Base-by-base conservation (phyloP, 805 yeast species). In the Metschnikowia amazonensis region DNA sequence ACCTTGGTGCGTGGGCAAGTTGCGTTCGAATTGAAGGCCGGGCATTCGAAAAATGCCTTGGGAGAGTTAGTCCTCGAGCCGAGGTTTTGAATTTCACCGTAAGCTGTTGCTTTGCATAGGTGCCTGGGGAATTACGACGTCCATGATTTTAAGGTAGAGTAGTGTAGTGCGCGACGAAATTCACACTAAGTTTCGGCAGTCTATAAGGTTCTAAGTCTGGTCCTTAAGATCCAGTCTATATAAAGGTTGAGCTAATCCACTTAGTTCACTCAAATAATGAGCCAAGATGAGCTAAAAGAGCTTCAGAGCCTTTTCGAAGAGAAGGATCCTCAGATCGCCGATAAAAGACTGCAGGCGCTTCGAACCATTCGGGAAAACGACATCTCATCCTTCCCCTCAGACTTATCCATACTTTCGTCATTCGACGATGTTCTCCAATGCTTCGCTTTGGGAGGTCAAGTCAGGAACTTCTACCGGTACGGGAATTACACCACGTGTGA, bases 401-500 rank as follows among this genome's bases (percentile, higher is more conserved):
- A 63, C 21, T 53, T 71, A 38, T 61, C 71, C 11, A 55, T 70
- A 5, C 72, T 83, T 44, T 88, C 92, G 36, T 94, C 94, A 1
- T 83, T 90, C 64, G 96, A 90, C 63, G 95, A 89, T 59, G 70
- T 90, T 18, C 75, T 89, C 37, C 82, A 80, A 38, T 92, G 98
- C 62, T 89, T 86, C 66, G 86, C 97, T 0, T 60, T 90, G 2
- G 97, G 96, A 3, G 97, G 97, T 0, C 97, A 90, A 60, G 67
- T 87, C 17, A 78, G 95, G 49, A 78, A 85, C 64, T 85, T 86
- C 58, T 92, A 90, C 61, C 71, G 97, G 44, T 85, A 81, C 59
- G 97, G 97, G 2, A 80, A 82, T 35, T 75, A 88, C 56, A 81
- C 82, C 42, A 70, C 79, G 49, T 92, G 98, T 64, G 75, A 74